Conservation (phyloP, 257 asterid species). For the Pogostemon cablin region DNA sequence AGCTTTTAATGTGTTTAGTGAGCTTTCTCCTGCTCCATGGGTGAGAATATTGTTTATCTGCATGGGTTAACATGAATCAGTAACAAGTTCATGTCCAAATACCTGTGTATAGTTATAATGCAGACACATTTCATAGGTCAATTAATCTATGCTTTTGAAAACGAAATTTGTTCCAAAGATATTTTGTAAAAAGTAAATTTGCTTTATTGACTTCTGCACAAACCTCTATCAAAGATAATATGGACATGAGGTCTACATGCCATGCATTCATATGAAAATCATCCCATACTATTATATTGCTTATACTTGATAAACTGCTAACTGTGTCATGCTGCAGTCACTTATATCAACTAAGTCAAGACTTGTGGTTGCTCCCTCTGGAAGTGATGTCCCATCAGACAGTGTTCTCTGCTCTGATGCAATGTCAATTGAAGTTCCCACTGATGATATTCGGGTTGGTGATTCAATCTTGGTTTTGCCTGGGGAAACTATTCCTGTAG, state of each 20-base stretch:
- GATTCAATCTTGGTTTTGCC: constrained; percentile 91
- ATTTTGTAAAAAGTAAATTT: background rate
- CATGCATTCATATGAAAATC: constrained; percentile 15
- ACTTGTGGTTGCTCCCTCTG: constrained; percentile 80
- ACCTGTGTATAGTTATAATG: constrained; percentile 4
- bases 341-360: constrained; percentile 90
- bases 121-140: constrained; percentile 3
- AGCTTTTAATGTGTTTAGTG: constrained; percentile 36
- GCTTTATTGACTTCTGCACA: constrained; percentile 18
- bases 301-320: constrained; percentile 28
- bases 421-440: constrained; percentile 87
- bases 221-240: background rate
- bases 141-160: constrained; percentile 8
- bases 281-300: constrained; percentile 13
- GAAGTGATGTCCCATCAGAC: constrained; percentile 63
- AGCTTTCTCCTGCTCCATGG: constrained; percentile 29
- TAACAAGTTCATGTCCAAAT: background rate
- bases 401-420: constrained; percentile 74
- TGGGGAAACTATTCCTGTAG: constrained; percentile 96
- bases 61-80: constrained; percentile 26
- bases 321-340: constrained; percentile 62
- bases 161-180: background rate
- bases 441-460: constrained; percentile 86
- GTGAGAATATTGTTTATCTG: constrained; percentile 1
- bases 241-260: constrained; percentile 11